Evolutionary conservation across 495 filamentous ascomycete species (phyloP), one percentile per base, ranked within the genome.

Genomic region (Xylaria palmicola): DNA sequence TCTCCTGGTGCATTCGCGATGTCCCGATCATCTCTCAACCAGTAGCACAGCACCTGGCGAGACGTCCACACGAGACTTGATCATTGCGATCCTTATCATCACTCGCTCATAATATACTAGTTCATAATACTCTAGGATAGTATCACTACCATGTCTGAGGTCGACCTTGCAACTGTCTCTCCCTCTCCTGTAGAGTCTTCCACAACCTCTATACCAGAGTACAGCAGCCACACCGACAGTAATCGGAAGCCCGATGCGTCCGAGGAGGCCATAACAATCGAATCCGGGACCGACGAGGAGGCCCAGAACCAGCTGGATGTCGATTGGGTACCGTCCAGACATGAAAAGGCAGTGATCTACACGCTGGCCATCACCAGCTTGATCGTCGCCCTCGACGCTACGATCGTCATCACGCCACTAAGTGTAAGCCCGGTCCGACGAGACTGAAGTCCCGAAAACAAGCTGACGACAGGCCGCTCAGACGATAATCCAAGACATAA

Each of bases 361-460:
- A 76, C 72, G 7, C 60, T 83, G n/a, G 68, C 72, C n/a, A 19
- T 81, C 37, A 67, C 80, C 12, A 79, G 75, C 26, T 70, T 86
- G 34, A 77, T 83, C 64, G 79, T 82, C 0, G 73, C 81, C 1
- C 71, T 86, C n/a, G 83, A 86, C 56, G 77, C 81, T 1, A 82
- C 80, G n/a, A 79, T 85, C 26, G 57, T 86, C 7, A 75, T 81
- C 7, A 72, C 81, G 3, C 73, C 75, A 2, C 64, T 82, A 10
- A 72, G 75, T 6, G 74, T 77, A 41, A 68, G 67, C 47, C 3
- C 20, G n/a, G n/a, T 22, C 24, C 19, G 10, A 9, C 7, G 1
- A 3, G 10, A 34, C 2, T 24, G 0, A 8, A 27, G 13, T 20
- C 17, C 44, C 26, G 17, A 60, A 26, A 22, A 22, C 12, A 17